These are phyloP conservation scores for Babesia caballi DNA, from an alignment of 169 alveolate genomes.

Conservation along the genomic window DNA sequence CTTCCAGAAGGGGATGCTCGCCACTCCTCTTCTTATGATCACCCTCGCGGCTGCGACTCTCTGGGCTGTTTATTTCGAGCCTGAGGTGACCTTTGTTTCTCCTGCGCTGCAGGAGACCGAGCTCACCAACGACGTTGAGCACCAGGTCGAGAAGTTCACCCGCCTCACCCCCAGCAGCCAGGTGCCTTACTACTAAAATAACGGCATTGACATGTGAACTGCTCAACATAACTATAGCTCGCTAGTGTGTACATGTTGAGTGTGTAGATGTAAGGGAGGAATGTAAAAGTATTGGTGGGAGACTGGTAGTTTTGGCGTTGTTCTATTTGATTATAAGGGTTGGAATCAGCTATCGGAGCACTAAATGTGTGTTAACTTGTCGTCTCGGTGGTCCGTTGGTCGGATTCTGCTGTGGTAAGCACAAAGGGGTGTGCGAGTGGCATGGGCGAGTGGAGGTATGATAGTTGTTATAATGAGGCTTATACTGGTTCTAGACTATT, in stretches of 20 bases:
- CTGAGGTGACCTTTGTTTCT: conserved; percentile 87
- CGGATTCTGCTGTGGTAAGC: too few species aligned
- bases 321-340: neutral
- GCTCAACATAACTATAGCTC: neutral
- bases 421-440: too few species aligned
- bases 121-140: conserved; percentile 89
- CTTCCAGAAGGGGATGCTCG: conserved; percentile 33
- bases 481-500: too few species aligned
- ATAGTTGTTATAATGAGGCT: too few species aligned
- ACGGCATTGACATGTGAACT: neutral
- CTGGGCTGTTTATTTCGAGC: conserved; percentile 89
- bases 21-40: conserved; percentile 72
- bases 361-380: neutral
- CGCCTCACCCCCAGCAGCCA: conserved; percentile 75
- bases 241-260: neutral
- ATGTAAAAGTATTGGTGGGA: neutral
- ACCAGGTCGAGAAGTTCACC: conserved; percentile 89
- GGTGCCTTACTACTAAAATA: conserved; percentile 39
- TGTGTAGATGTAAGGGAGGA: neutral
- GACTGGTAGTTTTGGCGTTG: too few species aligned
- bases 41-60: conserved; percentile 84
- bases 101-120: conserved; percentile 90
- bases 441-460: too few species aligned
- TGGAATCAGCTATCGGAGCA: too few species aligned
- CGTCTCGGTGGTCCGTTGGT: neutral